phyloP scores from a whole-genome alignment of 2,329 filamentous ascomycete species.

The Epichloe typhina region DNA sequence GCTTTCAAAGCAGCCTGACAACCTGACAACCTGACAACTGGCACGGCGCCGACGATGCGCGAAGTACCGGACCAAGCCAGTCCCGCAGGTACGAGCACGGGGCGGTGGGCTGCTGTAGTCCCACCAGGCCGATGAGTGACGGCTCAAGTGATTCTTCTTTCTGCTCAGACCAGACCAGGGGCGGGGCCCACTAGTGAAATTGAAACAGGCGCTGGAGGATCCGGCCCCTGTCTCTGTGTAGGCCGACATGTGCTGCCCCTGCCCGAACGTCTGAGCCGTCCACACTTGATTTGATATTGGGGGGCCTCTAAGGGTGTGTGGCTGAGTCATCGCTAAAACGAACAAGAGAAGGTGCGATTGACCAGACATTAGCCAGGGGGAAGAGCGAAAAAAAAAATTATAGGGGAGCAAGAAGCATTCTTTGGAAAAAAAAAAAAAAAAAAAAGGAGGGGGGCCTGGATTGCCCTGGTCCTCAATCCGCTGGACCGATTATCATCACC shows the following conservation, averaged over 20 bases:
- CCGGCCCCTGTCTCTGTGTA: not conserved
- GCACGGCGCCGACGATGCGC: not conserved
- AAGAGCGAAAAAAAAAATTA: not conserved
- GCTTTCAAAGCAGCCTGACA: too few relatives aligned
- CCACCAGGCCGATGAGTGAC: not conserved
- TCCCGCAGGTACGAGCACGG: too few relatives aligned
- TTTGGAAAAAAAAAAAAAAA: not conserved
- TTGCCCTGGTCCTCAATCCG: too few relatives aligned
- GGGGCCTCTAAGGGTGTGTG: not conserved
- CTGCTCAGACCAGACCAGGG: constrained; percentile 8
- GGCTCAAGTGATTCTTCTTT: not conserved
- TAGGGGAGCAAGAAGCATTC: not conserved
- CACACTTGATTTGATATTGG: not conserved
- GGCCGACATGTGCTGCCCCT: constrained; percentile 5
- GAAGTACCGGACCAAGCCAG: not conserved
- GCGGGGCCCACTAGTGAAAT: constrained; percentile 10
- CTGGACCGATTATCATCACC: too few relatives aligned
- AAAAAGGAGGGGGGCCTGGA: too few relatives aligned
- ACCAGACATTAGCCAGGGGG: not conserved
- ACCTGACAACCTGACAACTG: too few relatives aligned
- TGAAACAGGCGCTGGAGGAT: constrained; percentile 10
- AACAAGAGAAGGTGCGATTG: too few relatives aligned
- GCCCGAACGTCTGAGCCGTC: constrained; percentile 2
- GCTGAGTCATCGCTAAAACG: not conserved
- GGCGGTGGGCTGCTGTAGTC: too few relatives aligned